phyloP scores from a whole-genome alignment of 177 flowering plant species.

The Vitis hybrid region DNA sequence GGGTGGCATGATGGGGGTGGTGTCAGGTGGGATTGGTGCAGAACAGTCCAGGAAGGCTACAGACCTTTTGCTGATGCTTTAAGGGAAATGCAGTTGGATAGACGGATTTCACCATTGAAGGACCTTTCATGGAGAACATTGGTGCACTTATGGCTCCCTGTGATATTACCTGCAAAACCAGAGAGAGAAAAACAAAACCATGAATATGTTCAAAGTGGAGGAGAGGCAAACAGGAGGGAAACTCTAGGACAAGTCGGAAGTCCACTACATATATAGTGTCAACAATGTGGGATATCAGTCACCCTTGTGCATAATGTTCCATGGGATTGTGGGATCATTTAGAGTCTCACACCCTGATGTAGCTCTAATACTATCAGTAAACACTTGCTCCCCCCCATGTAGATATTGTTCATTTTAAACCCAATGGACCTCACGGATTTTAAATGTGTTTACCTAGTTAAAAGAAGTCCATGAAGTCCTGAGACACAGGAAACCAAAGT shows the following conservation, averaged over 20 bases:
- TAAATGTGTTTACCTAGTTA: too few relatives aligned
- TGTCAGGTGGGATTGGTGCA: not conserved
- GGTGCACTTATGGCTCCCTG: conserved; percentile 98
- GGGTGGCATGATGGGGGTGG: not conserved
- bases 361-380: too few relatives aligned
- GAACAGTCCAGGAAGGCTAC: conserved; percentile 11
- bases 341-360: too few relatives aligned
- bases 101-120: conserved; percentile 73
- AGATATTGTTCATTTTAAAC: too few relatives aligned
- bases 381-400: too few relatives aligned
- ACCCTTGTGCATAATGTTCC: too few relatives aligned
- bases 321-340: too few relatives aligned
- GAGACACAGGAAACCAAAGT: too few relatives aligned
- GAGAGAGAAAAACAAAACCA: not conserved
- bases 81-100: conserved; percentile 92
- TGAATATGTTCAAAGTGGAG: not conserved
- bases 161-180: conserved; percentile 65
- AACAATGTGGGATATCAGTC: too few relatives aligned
- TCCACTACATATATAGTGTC: too few relatives aligned
- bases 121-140: conserved; percentile 88
- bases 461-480: too few relatives aligned
- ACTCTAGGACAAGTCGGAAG: not conserved
- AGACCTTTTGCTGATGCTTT: conserved; percentile 97
- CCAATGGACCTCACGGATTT: too few relatives aligned
- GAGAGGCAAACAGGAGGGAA: not conserved